Conservation (phyloP, 495 filamentous ascomycete species). For the Penicillium psychrofluorescens region DNA sequence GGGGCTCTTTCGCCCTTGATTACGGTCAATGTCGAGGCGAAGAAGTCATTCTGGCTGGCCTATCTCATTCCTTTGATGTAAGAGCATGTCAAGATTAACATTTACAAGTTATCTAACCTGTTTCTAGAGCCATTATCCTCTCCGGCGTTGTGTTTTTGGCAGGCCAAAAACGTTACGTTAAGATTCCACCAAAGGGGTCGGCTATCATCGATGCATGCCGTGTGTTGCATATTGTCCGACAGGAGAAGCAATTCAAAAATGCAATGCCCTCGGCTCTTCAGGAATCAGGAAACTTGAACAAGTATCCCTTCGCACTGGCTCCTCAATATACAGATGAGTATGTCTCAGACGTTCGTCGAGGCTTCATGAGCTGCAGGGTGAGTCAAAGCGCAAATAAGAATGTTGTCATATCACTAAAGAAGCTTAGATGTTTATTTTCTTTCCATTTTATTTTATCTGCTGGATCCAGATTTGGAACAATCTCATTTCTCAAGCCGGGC, state of each 20-base stretch:
- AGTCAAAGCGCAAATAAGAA: background rate
- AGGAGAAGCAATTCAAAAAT: slow-evolving; percentile 13
- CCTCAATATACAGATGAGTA: slow-evolving; percentile 31
- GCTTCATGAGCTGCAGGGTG: slow-evolving; percentile 38
- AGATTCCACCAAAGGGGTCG: slow-evolving; percentile 32
- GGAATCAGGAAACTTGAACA: background rate
- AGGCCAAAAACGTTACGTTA: slow-evolving; percentile 21
- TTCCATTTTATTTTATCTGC: slow-evolving; percentile 14
- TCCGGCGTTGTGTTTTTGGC: slow-evolving; percentile 2
- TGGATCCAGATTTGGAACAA: slow-evolving; percentile 56
- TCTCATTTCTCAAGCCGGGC: slow-evolving; percentile 66
- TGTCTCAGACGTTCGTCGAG: slow-evolving; percentile 40
- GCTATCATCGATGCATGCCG: slow-evolving; percentile 38
- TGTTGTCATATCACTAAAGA: background rate
- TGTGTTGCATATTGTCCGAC: slow-evolving; percentile 12
- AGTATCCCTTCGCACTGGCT: slow-evolving; percentile 3
- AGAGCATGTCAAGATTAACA: background rate
- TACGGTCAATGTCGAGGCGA: slow-evolving; percentile 27
- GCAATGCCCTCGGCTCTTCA: slow-evolving; percentile 11
- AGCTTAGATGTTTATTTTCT: slow-evolving; percentile 39
- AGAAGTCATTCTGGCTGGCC: slow-evolving; percentile 55
- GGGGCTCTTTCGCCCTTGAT: slow-evolving; percentile 32
- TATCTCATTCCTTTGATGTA: slow-evolving; percentile 37
- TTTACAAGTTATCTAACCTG: background rate
- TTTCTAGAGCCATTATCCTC: slow-evolving; percentile 8